Base-by-base conservation (phyloP, 2,329 filamentous ascomycete species). In the Emericellopsis atlantica region DNA sequence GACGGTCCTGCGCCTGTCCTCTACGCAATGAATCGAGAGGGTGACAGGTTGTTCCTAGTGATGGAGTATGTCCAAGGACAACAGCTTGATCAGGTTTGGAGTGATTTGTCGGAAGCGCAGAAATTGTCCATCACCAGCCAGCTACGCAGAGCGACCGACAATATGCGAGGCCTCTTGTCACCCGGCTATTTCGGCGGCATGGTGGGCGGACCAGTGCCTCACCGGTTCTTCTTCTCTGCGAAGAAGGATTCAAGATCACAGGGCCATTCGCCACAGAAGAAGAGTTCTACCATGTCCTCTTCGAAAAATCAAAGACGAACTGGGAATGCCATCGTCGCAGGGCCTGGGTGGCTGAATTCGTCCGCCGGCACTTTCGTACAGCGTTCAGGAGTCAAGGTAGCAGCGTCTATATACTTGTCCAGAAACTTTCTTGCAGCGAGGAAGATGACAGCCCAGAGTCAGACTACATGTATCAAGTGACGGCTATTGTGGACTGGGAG, bases 21-120 rank as follows among this genome's bases (percentile, higher is more conserved):
- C 7, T 43, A 44, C 37, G 44, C 44, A 15, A 44, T 46, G 42
- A 43, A 44, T 18, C 44, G 42, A 8, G 37, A 44, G 12, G 38
- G 31, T 21, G 37, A 32, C 24, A 31, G 12, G 36, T 24, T 46
- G 15, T 44, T 41, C 35, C 22, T 46, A 14, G 37, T 46, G 36
- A 46, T 46, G 44, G 42, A 44, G 36, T 43, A 39, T 29, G 32
- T 46, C 14, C 38, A 16, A 18, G 44, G 42, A 21, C 35, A 29
- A 14, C 26, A 32, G 24, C 24, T 39, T 9, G n/a, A 18, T 36
- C 34, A 39, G 21, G 32, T 43, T 15, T 43, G 41, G 41, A 18
- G 11, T n/a, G 9, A 7, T 16, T 21, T 43, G 16, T 36, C 41
- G 18, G 32, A 40, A 23, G 37, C 38, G 12, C 9, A 40, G 14